Conservation (phyloP, 2,329 filamentous ascomycete genomes). For the Colletotrichum graminicola region DNA sequence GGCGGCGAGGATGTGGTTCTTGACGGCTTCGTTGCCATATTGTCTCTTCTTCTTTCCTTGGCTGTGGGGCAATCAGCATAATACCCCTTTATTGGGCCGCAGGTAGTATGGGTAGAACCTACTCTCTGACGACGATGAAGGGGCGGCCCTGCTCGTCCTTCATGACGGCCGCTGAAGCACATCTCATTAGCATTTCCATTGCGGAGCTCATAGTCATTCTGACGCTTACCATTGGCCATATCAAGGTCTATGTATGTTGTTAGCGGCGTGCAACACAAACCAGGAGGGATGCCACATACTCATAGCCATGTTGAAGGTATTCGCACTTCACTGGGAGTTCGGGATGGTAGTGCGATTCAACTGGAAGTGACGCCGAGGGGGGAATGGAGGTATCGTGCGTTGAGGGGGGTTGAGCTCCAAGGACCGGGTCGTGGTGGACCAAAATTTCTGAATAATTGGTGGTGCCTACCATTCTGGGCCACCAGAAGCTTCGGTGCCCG, state of each 20-base stretch:
- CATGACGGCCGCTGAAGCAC: slow-evolving; percentile 74
- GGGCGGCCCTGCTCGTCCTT: slow-evolving; percentile 98
- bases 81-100: slow-evolving; percentile 16
- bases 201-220: slow-evolving; percentile 39
- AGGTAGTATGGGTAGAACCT: slow-evolving; percentile 55
- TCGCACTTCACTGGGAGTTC: slow-evolving; percentile 33
- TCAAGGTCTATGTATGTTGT: slow-evolving; percentile 75
- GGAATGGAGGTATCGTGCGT: slow-evolving; percentile 38
- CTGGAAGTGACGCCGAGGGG: slow-evolving; percentile 29
- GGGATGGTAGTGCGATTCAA: slow-evolving; percentile 34
- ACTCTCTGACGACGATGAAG: slow-evolving; percentile 99
- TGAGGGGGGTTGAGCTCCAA: slow-evolving; percentile 42
- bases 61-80: slow-evolving; percentile 60
- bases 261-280: slow-evolving; percentile 46
- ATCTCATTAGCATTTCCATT: slow-evolving; percentile 40
- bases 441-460: slow-evolving; percentile 45
- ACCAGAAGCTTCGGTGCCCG: slow-evolving; percentile 41
- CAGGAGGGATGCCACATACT: slow-evolving; percentile 42
- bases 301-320: slow-evolving; percentile 45
- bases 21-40: slow-evolving; percentile 96
- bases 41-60: slow-evolving; percentile 98
- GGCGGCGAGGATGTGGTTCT: slow-evolving; percentile 97
- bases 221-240: slow-evolving; percentile 79
- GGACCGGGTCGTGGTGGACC: slow-evolving; percentile 40
- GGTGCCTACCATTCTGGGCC: slow-evolving; percentile 41